A percentile compares a stretch with the other conserved stretches of the same genome.
phyloP scores from a whole-genome alignment of 768 basidiomycete genomes.

The Leucosporidium scottii region DNA sequence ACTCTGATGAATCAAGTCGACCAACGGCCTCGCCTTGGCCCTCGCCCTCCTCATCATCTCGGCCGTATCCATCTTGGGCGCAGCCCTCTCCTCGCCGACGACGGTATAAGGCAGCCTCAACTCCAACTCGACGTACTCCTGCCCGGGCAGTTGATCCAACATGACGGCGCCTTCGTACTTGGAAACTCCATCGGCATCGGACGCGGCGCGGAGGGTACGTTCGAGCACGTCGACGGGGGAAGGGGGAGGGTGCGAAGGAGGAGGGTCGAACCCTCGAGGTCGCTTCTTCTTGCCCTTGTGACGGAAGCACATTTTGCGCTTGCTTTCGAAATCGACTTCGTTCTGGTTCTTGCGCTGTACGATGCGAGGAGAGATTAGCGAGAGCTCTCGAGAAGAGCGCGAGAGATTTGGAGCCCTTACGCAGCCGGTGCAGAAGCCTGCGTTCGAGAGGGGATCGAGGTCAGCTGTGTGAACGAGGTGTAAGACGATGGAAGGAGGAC shows the following conservation, averaged over 20 bases:
- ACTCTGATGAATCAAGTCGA: constrained; percentile 3
- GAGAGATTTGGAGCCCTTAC: not conserved
- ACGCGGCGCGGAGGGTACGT: not conserved
- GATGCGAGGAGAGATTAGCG: no score
- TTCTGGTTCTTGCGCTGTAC: not conserved
- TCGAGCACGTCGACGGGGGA: not conserved
- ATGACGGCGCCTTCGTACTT: no score
- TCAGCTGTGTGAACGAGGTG: not conserved
- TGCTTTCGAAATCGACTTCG: not conserved
- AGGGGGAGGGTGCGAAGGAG: not conserved
- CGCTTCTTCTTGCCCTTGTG: not conserved
- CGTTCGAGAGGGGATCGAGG: not conserved
- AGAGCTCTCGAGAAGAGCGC: not conserved
- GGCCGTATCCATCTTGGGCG: not conserved
- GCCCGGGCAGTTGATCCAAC: not conserved
- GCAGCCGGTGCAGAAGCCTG: constrained; percentile 7
- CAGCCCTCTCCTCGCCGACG: no score
- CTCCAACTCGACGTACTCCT: not conserved
- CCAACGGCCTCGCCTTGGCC: not conserved
- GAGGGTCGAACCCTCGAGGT: not conserved
- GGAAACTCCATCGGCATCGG: no score
- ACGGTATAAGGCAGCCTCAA: no score
- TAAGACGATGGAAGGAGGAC: not conserved
- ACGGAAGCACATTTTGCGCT: not conserved
- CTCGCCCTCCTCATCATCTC: not conserved